A percentile compares a stretch with the other conserved stretches of the same genome.
Evolutionary conservation across 202 grass and related monocot genomes (phyloP).

Genomic region (Brachypodium distachyon): DNA sequence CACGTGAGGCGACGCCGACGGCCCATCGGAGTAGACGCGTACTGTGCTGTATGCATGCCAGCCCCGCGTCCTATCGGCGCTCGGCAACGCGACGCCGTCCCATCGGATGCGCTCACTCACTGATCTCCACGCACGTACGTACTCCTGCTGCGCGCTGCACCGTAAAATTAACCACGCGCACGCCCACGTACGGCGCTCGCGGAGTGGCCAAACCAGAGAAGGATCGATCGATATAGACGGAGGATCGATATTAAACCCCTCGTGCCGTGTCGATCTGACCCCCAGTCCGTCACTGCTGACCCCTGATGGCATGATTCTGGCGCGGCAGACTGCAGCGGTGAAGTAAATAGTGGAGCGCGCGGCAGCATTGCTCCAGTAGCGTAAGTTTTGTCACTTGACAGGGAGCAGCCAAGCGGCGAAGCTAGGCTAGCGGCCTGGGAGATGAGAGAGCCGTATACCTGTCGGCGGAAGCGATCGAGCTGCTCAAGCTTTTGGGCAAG

Average conservation of each 20-base stretch:
- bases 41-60: neutral
- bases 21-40: neutral
- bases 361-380: neutral
- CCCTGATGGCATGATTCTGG: no score
- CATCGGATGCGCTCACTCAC: neutral
- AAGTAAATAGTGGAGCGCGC: neutral
- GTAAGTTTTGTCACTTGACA: neutral
- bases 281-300: no score
- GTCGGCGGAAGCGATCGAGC: neutral
- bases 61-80: neutral
- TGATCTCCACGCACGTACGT: neutral
- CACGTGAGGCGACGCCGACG: conserved; percentile 24
- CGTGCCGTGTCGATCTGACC: no score
- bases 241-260: no score
- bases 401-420: neutral
- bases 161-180: no score
- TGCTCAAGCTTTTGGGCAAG: neutral
- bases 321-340: neutral
- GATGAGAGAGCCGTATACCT: no score
- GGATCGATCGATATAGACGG: no score
- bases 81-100: neutral
- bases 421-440: neutral
- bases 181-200: neutral
- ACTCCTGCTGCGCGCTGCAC: no score
- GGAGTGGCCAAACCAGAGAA: neutral